Conservation (phyloP, 106 monocot genomes). For the Chionographis japonica region DNA sequence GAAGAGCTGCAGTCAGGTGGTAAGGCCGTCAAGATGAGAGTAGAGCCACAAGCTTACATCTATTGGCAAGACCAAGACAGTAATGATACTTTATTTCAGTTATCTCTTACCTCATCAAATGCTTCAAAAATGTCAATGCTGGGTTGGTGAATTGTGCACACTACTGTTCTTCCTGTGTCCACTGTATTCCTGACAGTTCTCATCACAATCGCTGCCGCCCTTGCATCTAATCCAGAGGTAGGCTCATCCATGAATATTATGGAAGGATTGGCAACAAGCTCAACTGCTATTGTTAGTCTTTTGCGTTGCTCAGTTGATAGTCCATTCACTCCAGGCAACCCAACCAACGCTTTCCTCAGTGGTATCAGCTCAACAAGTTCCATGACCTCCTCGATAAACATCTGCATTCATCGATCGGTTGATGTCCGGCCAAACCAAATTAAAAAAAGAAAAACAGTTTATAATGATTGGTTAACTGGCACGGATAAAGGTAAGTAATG, state of each 20-base stretch:
- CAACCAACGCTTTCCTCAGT: constrained; percentile 30
- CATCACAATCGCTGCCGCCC: constrained; percentile 55
- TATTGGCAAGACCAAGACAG: too few species aligned
- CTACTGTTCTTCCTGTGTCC: constrained; percentile 73
- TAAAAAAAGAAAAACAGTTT: not conserved
- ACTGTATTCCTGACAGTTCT: constrained; percentile 69
- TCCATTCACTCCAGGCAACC: constrained; percentile 39
- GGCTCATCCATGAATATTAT: constrained; percentile 88
- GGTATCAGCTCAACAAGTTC: constrained; percentile 40
- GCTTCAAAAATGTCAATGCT: constrained; percentile 90
- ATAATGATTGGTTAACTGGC: too few species aligned
- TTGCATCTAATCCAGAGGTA: constrained; percentile 50
- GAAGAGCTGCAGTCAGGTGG: constrained; percentile 29
- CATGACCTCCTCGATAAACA: constrained; percentile 49
- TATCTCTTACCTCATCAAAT: constrained; percentile 64
- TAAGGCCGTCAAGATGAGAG: not conserved
- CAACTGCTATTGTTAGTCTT: constrained; percentile 46
- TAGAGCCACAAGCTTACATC: too few species aligned
- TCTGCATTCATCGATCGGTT: constrained; percentile 8
- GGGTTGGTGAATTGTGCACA: constrained; percentile 84
- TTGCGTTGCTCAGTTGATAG: constrained; percentile 55
- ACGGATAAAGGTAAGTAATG: too few species aligned
- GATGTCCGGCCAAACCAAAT: not conserved
- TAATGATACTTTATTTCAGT: not conserved
- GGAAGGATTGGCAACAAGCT: constrained; percentile 76